A percentile compares a stretch with the other conserved stretches of the same genome.
These are phyloP conservation scores for Diaporthe citriasiana DNA, from an alignment of 2,329 filamentous ascomycete genomes.

Conservation along the genomic window DNA sequence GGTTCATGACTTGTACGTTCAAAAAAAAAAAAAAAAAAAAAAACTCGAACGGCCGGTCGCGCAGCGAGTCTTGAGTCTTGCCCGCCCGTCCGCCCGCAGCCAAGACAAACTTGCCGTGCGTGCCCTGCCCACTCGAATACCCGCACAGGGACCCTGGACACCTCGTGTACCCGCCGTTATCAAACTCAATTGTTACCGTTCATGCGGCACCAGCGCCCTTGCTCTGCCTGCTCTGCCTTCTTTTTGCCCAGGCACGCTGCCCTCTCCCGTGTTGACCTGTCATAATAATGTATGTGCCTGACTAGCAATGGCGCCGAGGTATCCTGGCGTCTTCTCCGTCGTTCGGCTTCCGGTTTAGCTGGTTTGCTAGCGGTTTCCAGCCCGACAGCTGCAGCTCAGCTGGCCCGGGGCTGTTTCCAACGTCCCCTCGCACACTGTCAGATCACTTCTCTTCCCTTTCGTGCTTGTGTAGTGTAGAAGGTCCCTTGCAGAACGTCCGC, in stretches of 20 bases:
- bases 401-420: not conserved
- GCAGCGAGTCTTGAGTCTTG: slow-evolving; percentile 1
- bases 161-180: slow-evolving; percentile 28
- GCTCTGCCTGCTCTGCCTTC: not conserved
- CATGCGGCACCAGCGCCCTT: slow-evolving; percentile 28
- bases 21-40: not conserved
- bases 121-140: slow-evolving; percentile 4
- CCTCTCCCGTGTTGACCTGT: not conserved
- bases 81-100: slow-evolving; percentile 13
- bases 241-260: not conserved
- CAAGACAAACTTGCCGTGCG: not conserved
- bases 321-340: not conserved
- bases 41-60: not conserved
- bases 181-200: slow-evolving; percentile 33
- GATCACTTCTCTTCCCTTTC: not conserved
- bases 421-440: not conserved
- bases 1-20: slow-evolving; percentile 29
- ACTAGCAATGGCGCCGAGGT: not conserved
- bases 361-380: not conserved
- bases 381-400: not conserved
- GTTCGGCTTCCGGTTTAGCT: not conserved
- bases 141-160: not conserved
- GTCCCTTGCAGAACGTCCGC: not conserved
- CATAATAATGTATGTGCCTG: not conserved
- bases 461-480: too few species aligned